Percentiles rank a stretch among this genome's conserved stretches.
Conservation (phyloP, 257 asterid genomes). For the Solanum pinnatisectum region DNA sequence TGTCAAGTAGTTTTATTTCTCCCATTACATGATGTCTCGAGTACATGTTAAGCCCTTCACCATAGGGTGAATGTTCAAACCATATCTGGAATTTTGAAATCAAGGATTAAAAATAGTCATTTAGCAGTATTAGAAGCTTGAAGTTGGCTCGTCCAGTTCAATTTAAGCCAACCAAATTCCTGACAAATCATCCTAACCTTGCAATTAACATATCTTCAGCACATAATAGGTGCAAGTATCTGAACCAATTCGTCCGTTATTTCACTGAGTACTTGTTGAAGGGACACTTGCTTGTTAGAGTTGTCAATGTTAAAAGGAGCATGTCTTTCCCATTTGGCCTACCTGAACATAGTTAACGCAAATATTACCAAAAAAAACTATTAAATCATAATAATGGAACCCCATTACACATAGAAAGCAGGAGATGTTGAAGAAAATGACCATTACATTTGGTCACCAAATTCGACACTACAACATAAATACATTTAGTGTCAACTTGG, state of each 20-base stretch:
- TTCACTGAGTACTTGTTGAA: not conserved
- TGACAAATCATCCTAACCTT: too few species aligned
- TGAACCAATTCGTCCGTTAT: not conserved
- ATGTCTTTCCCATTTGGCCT: not conserved
- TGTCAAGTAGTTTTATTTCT: not conserved
- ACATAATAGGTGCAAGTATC: not conserved
- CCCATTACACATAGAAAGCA: not conserved
- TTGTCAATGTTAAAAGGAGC: not conserved
- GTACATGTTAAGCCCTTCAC: not conserved
- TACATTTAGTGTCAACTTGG: not conserved
- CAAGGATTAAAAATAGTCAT: not conserved
- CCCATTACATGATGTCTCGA: not conserved
- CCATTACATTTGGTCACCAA: not conserved
- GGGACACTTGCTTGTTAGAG: not conserved
- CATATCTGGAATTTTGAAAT: not conserved
- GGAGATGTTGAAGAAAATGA: not conserved
- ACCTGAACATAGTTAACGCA: not conserved
- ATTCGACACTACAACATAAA: not conserved
- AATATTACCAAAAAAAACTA: not conserved
- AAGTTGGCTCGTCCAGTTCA: not conserved
- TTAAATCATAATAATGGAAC: not conserved
- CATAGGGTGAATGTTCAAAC: not conserved
- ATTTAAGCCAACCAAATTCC: too few species aligned
- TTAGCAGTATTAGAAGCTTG: not conserved
- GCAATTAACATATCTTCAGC: not conserved